Evolutionary conservation across 306 rosid genomes (phyloP).

Genomic region (Dryas octopetala): DNA sequence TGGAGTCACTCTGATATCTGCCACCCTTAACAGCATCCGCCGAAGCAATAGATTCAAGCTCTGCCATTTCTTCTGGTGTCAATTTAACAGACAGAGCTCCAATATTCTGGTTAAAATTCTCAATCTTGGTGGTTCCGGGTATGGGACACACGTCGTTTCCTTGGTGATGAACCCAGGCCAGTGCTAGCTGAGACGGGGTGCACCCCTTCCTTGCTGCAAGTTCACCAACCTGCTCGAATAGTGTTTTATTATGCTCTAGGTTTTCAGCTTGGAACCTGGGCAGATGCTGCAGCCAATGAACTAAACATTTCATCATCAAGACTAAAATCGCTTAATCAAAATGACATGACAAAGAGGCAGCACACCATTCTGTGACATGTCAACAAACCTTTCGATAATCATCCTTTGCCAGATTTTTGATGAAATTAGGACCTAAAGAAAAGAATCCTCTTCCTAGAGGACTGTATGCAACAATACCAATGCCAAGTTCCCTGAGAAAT

Average conservation of each 20-base stretch:
- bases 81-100: slow-evolving; percentile 62
- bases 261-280: slow-evolving; percentile 62
- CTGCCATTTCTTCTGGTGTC: slow-evolving; percentile 53
- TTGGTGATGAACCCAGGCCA: slow-evolving; percentile 72
- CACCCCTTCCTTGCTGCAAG: slow-evolving; percentile 63
- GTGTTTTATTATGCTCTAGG: slow-evolving; percentile 47
- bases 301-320: not conserved
- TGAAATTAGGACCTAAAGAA: slow-evolving; percentile 43
- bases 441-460: slow-evolving; percentile 74
- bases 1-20: not conserved
- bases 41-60: slow-evolving; percentile 55
- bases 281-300: slow-evolving; percentile 25
- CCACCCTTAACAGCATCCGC: slow-evolving; percentile 49
- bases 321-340: not conserved
- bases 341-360: not conserved
- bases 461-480: slow-evolving; percentile 64
- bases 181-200: slow-evolving; percentile 57
- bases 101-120: slow-evolving; percentile 57
- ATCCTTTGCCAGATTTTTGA: slow-evolving; percentile 27
- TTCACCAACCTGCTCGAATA: slow-evolving; percentile 57
- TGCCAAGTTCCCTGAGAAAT: slow-evolving; percentile 54
- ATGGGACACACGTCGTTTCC: slow-evolving; percentile 66
- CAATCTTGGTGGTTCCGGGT: slow-evolving; percentile 79
- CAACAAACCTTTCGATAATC: slow-evolving; percentile 54
- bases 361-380: too few relatives aligned